Base-by-base conservation (phyloP, 2,329 filamentous ascomycete genomes). In the Aureobasidium leucospermi region DNA sequence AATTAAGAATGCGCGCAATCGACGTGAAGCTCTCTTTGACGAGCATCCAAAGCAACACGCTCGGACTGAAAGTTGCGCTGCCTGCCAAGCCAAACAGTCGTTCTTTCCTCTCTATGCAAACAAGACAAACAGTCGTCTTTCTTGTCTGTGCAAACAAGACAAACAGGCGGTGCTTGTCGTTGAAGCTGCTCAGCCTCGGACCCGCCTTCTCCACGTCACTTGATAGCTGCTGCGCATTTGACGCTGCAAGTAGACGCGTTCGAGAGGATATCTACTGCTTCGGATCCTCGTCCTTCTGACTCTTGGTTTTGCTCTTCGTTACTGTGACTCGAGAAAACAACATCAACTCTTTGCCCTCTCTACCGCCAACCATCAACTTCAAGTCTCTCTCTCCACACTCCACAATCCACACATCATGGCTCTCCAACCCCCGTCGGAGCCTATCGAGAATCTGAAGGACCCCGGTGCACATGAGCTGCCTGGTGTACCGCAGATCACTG, bases 401-500 rank as follows among this genome's bases (percentile, higher is more conserved):
- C 38, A 36, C 28, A 32, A 7, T 13, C 55, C 43, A 46, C 23
- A 53, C 58, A 36, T 51, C 45, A 58, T 58, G 55, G 36, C 55
- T 51, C 45, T 61, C 45, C 61, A 65, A 58, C 66, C 69, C 11
- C 69, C 69, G 45, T 28, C 46, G 31, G 58, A 59, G 58, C 64
- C 63, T 16, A 67, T 36, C 19, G 38, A 53, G 39, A 53, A 55
- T n/a, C n/a, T 60, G 10, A 59, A 67, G 42, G 69, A 72, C 53
- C 63, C 64, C 42, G 65, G 63, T 60, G 64, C 66, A 10, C 67
- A 69, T 39, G 65, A 69, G 51, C 61, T 67, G 45, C 60, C 60
- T 10, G 62, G 62, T 59, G 41, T 41, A 15, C 52, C 52, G 2
- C 31, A 59, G 56, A 62, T 58, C 52, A 39, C 36, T 52, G 43